These are phyloP conservation scores for Sherardia arvensis DNA, from an alignment of 257 asterid species.

Conservation along the genomic window DNA sequence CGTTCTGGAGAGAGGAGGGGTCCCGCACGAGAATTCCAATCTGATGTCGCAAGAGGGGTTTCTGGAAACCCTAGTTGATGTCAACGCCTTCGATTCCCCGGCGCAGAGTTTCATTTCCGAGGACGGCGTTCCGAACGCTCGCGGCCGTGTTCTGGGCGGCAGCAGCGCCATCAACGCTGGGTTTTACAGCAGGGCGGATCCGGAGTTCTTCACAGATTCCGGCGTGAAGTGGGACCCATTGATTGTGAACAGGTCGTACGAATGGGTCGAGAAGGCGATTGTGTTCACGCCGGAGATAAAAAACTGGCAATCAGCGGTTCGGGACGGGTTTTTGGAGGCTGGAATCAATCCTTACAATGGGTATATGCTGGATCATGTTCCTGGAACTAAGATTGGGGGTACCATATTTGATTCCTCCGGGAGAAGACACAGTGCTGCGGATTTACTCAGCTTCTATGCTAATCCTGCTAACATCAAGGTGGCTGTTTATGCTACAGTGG, in stretches of 20 bases:
- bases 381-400: slow-evolving; percentile 89
- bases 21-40: slow-evolving; percentile 46
- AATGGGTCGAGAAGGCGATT: slow-evolving; percentile 74
- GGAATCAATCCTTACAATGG: slow-evolving; percentile 69
- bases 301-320: slow-evolving; percentile 70
- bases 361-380: slow-evolving; percentile 56
- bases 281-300: slow-evolving; percentile 70
- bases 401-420: slow-evolving; percentile 69
- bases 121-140: slow-evolving; percentile 78
- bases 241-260: slow-evolving; percentile 63
- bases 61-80: slow-evolving; percentile 44
- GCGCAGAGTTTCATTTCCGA: slow-evolving; percentile 74
- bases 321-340: slow-evolving; percentile 73
- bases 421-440: slow-evolving; percentile 68
- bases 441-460: slow-evolving; percentile 50
- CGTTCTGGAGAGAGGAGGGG: slow-evolving; percentile 80
- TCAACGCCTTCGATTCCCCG: slow-evolving; percentile 53
- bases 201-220: slow-evolving; percentile 35
- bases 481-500: slow-evolving; percentile 55
- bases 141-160: slow-evolving; percentile 97
- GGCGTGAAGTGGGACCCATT: slow-evolving; percentile 50
- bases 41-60: slow-evolving; percentile 74
- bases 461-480: slow-evolving; percentile 50
- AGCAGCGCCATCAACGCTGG: slow-evolving; percentile 84
- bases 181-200: slow-evolving; percentile 54